Evolutionary conservation across 257 asterid species (phyloP).

Genomic region (Solanum appendiculatum): DNA sequence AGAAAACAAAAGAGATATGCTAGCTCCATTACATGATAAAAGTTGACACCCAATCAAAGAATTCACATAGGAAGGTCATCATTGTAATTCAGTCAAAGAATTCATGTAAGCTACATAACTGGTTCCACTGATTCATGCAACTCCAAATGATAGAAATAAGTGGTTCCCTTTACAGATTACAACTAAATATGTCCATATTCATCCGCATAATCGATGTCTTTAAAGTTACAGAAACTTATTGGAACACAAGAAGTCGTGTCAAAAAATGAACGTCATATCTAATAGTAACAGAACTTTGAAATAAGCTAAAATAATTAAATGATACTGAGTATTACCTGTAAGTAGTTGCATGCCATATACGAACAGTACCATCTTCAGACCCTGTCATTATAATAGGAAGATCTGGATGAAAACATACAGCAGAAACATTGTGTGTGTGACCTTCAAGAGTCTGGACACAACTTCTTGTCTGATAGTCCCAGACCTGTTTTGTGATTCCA

Average conservation of each 20-base stretch:
- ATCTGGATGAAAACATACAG: slow-evolving; percentile 97
- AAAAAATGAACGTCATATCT: neutral
- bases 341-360: slow-evolving; percentile 97
- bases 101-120: neutral
- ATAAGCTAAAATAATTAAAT: neutral
- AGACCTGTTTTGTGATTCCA: slow-evolving; percentile 50
- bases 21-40: neutral
- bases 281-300: neutral
- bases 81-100: neutral
- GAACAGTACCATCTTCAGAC: slow-evolving; percentile 99
- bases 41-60: neutral
- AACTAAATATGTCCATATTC: neutral
- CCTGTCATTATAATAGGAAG: slow-evolving; percentile 97
- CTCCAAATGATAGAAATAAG: neutral
- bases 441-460: slow-evolving; percentile 99
- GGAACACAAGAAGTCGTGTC: neutral
- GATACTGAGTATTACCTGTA: slow-evolving; percentile 43
- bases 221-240: neutral
- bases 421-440: slow-evolving; percentile 98
- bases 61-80: neutral
- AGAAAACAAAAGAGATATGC: neutral
- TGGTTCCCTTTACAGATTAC: neutral
- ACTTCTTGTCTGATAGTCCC: slow-evolving; percentile 99
- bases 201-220: neutral
- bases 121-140: neutral